Evolutionary conservation across 257 asterid genomes (phyloP).

Genomic region (Oldenlandia corymbosa): DNA sequence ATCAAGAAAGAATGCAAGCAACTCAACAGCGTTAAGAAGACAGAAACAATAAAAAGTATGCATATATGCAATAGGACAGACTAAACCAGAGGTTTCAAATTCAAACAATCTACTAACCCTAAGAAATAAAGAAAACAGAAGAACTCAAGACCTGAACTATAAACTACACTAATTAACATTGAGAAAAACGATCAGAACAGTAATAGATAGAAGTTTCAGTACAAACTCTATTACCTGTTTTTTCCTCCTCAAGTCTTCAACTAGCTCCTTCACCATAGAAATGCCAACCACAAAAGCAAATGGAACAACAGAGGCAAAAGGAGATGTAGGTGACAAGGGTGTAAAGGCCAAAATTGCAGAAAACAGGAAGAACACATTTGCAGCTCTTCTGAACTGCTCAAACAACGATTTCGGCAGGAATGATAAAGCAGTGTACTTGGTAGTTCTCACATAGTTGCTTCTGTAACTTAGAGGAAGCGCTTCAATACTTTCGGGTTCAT

Average conservation of each 20-base stretch:
- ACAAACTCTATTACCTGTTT: constrained; percentile 42
- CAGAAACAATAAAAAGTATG: background rate
- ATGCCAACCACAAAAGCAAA: constrained; percentile 54
- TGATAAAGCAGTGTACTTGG: constrained; percentile 56
- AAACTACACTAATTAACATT: constrained; percentile 1
- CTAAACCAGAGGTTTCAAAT: background rate
- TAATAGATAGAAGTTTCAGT: background rate
- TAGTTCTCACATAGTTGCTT: constrained; percentile 55
- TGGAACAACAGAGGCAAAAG: constrained; percentile 52
- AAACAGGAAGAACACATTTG: constrained; percentile 62
- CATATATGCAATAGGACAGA: background rate
- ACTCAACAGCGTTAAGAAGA: constrained; percentile 5
- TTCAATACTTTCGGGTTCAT: constrained; percentile 37
- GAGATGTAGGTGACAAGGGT: constrained; percentile 51
- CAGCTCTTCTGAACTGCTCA: constrained; percentile 82
- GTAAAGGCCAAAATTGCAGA: constrained; percentile 54
- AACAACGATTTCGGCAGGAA: constrained; percentile 68
- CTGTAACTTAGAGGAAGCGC: constrained; percentile 33
- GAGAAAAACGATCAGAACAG: background rate
- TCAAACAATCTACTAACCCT: background rate
- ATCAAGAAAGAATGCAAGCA: background rate
- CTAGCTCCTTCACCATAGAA: constrained; percentile 59
- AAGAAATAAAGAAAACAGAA: background rate
- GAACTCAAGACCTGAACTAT: background rate
- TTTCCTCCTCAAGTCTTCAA: constrained; percentile 61